Conservation (phyloP, 345 rosid genomes). For the Cardamine resedifolia region DNA sequence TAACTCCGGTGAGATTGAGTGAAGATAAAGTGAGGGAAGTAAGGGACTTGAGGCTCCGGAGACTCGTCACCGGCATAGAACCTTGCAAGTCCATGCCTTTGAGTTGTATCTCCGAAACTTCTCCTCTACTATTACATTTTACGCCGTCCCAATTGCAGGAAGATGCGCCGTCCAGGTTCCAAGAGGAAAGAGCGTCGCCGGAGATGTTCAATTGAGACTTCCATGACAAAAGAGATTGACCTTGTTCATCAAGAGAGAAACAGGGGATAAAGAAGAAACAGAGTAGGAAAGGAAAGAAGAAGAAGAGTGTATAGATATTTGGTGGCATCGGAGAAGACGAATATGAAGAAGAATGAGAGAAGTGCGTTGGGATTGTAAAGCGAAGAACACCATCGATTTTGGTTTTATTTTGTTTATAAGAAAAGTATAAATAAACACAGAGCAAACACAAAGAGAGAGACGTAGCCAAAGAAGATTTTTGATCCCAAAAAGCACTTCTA, state of each 20-base stretch:
- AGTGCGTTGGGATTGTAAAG: constrained; percentile 62
- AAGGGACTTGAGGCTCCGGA: constrained; percentile 56
- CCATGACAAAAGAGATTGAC: constrained; percentile 76
- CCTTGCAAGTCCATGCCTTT: constrained; percentile 62
- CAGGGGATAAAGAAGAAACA: constrained; percentile 43
- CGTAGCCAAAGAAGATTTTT: constrained; percentile 48
- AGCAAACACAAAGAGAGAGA: neutral
- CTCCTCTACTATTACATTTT: constrained; percentile 53
- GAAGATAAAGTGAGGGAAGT: constrained; percentile 63
- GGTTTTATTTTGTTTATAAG: constrained; percentile 48
- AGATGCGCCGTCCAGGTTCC: constrained; percentile 54
- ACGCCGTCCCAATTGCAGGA: constrained; percentile 83
- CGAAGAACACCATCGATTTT: constrained; percentile 61
- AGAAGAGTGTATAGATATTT: constrained; percentile 42
- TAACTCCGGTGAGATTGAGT: constrained; percentile 66
- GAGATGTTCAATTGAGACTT: constrained; percentile 60
- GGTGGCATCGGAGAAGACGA: constrained; percentile 55
- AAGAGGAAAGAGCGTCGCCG: constrained; percentile 46
- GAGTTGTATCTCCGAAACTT: constrained; percentile 53
- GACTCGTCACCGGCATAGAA: constrained; percentile 55
- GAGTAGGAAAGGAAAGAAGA: constrained; percentile 42
- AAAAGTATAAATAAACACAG: constrained; percentile 42
- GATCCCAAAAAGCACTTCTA: constrained; percentile 49
- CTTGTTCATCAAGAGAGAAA: constrained; percentile 62
- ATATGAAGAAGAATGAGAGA: constrained; percentile 24